Base-by-base conservation (phyloP, 352 stramenopile species). In the Pythium rishiriense region DNA sequence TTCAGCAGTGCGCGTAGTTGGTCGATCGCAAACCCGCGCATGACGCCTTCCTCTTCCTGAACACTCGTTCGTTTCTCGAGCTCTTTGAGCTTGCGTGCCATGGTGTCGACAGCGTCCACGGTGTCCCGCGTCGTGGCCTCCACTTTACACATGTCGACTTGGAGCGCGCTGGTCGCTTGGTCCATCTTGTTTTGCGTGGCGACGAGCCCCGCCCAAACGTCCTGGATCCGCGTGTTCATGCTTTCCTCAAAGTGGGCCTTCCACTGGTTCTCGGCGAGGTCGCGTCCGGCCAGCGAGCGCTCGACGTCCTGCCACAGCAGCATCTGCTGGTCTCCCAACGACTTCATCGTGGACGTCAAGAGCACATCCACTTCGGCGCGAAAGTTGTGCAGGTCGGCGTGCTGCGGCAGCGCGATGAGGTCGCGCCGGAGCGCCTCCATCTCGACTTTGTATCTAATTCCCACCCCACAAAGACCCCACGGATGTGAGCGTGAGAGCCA, bases 221-320 rank as follows among this genome's bases (percentile, higher is more conserved):
- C 73, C 31, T 83, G 60, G 22, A 90, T 81, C 0, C 79, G 81
- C 17, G 73, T 68, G 0, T 64, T 69, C 24, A 90, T 78, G 3
- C 62, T 72, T 4, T 62, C 60, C 21, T 88, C 78, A 46, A 87
- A 90, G 6, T 68, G 54, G 0, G 76, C 49, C 51, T 90, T 90
- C 79, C 79, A 90, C 31, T 79, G 61, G 57, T 88, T 88, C 58
- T 83, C 78, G 14, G 54, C 52, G 19, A 87, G 61, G 39, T 82
- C 67, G 4, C 66, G 62, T 43, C 71, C 72, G 3, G 79, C 68
- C 3, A 88, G 51, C 17, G 64, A 67, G 15, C 71, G 14, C n/a
- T 68, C 75, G 24, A 83, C 55, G n/a, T 61, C 62, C 25, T 85
- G 72, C 28, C 64, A 70, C 29, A 79, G 48, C n/a, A 63, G 57